Conservation (phyloP, 345 rosid genomes). For the Iberis pinnata region DNA sequence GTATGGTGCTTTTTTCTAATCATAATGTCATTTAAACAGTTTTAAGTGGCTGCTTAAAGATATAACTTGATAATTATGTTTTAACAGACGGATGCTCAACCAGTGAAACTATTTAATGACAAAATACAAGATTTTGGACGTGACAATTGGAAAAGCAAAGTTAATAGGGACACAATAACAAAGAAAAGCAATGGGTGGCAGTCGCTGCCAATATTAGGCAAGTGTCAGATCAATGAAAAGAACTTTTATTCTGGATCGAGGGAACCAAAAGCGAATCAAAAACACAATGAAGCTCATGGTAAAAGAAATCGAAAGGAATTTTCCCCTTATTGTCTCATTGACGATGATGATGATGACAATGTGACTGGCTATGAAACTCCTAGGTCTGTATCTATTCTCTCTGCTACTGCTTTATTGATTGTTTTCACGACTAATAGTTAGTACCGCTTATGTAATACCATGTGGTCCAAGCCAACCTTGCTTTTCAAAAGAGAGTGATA, state of each 20-base stretch:
- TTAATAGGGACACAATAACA: constrained; percentile 23
- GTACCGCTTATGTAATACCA: background rate
- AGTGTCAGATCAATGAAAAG: constrained; percentile 22
- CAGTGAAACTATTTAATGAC: constrained; percentile 26
- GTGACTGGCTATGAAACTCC: constrained; percentile 18
- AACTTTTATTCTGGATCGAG: constrained; percentile 30
- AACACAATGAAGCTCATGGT: constrained; percentile 4
- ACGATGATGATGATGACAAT: constrained; percentile 18
- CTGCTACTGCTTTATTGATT: background rate
- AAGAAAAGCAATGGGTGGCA: constrained; percentile 26
- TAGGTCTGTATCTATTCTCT: constrained; percentile 14
- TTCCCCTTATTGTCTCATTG: constrained; percentile 26
- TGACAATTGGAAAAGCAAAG: constrained; percentile 27
- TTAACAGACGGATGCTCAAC: constrained; percentile 41
- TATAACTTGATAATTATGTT: constrained; percentile 14
- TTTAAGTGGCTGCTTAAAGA: constrained; percentile 11
- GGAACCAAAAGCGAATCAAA: constrained; percentile 11
- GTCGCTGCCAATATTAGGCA: constrained; percentile 34
- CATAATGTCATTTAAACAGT: constrained; percentile 2
- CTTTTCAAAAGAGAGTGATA: background rate
- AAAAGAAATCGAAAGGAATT: constrained; percentile 27
- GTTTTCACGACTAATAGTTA: background rate
- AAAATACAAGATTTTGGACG: constrained; percentile 26
- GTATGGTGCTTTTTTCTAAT: constrained; percentile 36
- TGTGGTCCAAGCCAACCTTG: too few species aligned